phyloP scores from a whole-genome alignment of 2,329 filamentous ascomycete species.

The Fusarium oxysporum region DNA sequence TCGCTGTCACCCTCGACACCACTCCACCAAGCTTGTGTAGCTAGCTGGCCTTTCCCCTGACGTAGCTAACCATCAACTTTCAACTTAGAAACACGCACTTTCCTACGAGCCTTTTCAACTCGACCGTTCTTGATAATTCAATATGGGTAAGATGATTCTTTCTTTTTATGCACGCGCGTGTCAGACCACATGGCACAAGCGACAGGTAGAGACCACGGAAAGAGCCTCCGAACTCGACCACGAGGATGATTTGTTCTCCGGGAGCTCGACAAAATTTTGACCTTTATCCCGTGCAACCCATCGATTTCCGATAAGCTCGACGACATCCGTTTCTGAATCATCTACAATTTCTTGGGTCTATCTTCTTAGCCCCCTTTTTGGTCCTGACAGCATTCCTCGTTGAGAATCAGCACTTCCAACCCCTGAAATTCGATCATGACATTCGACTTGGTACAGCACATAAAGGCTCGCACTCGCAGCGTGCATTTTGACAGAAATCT shows the following conservation, averaged over 20 bases:
- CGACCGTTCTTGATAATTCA: constrained; percentile 55
- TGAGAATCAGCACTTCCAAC: constrained; percentile 33
- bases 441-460: constrained; percentile 57
- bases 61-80: constrained; percentile 41
- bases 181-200: constrained; percentile 40
- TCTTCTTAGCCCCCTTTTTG: constrained; percentile 51
- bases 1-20: constrained; percentile 10
- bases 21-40: constrained; percentile 33
- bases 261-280: constrained; percentile 20
- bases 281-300: constrained; percentile 35
- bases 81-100: constrained; percentile 47
- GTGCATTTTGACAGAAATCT: constrained; percentile 59
- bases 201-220: constrained; percentile 42
- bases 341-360: constrained; percentile 61
- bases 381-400: constrained; percentile 44
- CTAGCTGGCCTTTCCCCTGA: constrained; percentile 43
- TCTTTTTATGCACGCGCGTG: constrained; percentile 45
- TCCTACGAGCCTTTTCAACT: constrained; percentile 45
- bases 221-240: constrained; percentile 31
- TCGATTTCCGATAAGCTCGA: constrained; percentile 48
- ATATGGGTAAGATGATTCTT: constrained; percentile 56
- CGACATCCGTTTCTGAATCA: constrained; percentile 54
- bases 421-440: constrained; percentile 53
- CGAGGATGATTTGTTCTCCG: constrained; percentile 33
- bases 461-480: constrained; percentile 60